A percentile compares a stretch with the other conserved stretches of the same genome.
Conservation (phyloP, 768 basidiomycete species). For the Epithele typhae region DNA sequence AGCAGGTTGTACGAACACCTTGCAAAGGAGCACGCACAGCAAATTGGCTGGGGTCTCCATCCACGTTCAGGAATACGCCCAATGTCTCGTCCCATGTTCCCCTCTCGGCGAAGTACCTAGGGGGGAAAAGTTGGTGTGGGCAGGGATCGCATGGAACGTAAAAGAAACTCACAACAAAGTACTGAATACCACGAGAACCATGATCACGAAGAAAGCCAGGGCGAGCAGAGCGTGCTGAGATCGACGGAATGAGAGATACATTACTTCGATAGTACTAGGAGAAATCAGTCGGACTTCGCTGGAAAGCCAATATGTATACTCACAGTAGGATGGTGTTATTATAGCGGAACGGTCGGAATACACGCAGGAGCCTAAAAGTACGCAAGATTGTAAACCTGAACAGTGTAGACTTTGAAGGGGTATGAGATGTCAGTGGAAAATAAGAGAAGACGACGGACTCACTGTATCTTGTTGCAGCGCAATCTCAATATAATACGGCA, state of each 20-base stretch:
- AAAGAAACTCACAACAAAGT: conserved; percentile 60
- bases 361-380: conserved; percentile 83
- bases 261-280: conserved; percentile 79
- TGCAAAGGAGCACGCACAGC: conserved; percentile 39
- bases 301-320: neutral
- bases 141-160: neutral
- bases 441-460: conserved; percentile 23
- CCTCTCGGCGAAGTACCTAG: conserved; percentile 83
- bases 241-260: conserved; percentile 83
- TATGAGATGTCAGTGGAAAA: neutral
- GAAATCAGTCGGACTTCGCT: neutral
- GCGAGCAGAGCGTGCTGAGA: conserved; percentile 86
- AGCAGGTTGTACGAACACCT: neutral
- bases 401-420: conserved; percentile 56
- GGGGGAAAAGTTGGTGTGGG: neutral
- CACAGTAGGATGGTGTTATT: conserved; percentile 76
- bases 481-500: conserved; percentile 89
- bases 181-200: conserved; percentile 85
- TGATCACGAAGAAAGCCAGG: conserved; percentile 83
- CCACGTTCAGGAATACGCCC: conserved; percentile 76
- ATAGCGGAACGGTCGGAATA: conserved; percentile 86
- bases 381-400: conserved; percentile 90
- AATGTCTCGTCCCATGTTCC: conserved; percentile 85
- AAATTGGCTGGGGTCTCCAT: conserved; percentile 81
- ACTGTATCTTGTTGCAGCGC: conserved; percentile 83